Conservation (phyloP, 1,139 yeast species). For the Pichia sp. region DNA sequence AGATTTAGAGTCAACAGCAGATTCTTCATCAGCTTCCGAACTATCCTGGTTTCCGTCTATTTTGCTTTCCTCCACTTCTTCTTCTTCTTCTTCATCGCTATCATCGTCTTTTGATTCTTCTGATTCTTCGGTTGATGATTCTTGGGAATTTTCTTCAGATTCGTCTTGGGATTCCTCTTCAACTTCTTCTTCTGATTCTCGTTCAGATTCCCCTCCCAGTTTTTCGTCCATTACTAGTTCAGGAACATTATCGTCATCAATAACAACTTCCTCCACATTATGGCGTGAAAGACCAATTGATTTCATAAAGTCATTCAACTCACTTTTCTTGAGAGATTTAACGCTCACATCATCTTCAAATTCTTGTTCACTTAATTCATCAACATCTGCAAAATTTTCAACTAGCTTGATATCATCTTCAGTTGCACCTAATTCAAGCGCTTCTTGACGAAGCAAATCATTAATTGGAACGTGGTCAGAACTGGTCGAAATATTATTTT, state of each 20-base stretch:
- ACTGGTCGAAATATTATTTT: background rate
- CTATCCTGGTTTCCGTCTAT: constrained; percentile 21
- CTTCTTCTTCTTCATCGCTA: constrained; percentile 24
- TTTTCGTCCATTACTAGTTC: constrained; percentile 26
- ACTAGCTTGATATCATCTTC: constrained; percentile 56
- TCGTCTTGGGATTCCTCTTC: constrained; percentile 27
- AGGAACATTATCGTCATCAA: constrained; percentile 27
- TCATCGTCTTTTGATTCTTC: constrained; percentile 31
- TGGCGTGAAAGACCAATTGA: constrained; percentile 54
- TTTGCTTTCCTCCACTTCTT: constrained; percentile 19
- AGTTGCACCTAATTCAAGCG: constrained; percentile 62
- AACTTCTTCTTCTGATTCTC: constrained; percentile 30
- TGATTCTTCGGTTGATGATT: constrained; percentile 21
- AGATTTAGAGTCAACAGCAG: constrained; percentile 17
- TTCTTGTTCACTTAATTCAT: constrained; percentile 58
- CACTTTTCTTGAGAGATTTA: constrained; percentile 48
- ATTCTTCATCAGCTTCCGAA: constrained; percentile 21
- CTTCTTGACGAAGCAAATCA: constrained; percentile 51
- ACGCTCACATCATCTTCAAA: constrained; percentile 35
- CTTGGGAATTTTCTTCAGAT: constrained; percentile 23
- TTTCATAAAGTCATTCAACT: constrained; percentile 59
- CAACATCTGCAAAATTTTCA: constrained; percentile 49
- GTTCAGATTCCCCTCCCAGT: constrained; percentile 18
- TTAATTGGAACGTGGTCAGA: background rate
- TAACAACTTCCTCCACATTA: constrained; percentile 28